Percentiles rank a stretch among this genome's conserved stretches.
phyloP scores from a whole-genome alignment of 2,329 filamentous ascomycete species.

The Fusarium succisae region DNA sequence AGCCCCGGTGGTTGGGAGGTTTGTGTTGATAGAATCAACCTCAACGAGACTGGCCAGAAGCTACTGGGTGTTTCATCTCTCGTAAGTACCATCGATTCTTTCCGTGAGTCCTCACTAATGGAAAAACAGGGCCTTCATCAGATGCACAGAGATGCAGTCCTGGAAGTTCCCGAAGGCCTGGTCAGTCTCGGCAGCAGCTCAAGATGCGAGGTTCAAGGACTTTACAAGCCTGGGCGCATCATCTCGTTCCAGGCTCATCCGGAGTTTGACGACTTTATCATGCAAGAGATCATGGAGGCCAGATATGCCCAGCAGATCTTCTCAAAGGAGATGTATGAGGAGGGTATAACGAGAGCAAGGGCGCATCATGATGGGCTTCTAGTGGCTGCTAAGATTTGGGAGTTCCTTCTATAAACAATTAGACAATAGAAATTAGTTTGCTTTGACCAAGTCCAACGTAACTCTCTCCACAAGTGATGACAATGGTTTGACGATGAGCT shows the following conservation, averaged over 20 bases:
- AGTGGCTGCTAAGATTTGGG: constrained; percentile 42
- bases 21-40: constrained; percentile 49
- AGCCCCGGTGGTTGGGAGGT: constrained; percentile 54
- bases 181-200: constrained; percentile 51
- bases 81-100: not conserved
- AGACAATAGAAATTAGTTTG: not conserved
- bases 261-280: constrained; percentile 52
- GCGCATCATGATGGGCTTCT: constrained; percentile 43
- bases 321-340: constrained; percentile 39
- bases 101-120: not conserved
- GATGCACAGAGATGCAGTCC: constrained; percentile 56
- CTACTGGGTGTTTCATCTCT: constrained; percentile 47
- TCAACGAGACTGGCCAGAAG: constrained; percentile 50
- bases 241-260: constrained; percentile 57
- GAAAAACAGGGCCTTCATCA: constrained; percentile 48
- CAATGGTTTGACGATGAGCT: not conserved
- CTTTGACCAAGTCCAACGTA: not conserved
- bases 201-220: constrained; percentile 51
- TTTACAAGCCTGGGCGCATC: constrained; percentile 49
- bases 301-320: constrained; percentile 43
- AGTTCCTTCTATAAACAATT: constrained; percentile 30
- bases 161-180: constrained; percentile 48
- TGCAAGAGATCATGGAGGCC: constrained; percentile 45
- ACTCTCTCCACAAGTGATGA: no score
- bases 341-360: constrained; percentile 41